Base-by-base conservation (phyloP, 208 protist genomes). In the Phytomonas serpens region DNA sequence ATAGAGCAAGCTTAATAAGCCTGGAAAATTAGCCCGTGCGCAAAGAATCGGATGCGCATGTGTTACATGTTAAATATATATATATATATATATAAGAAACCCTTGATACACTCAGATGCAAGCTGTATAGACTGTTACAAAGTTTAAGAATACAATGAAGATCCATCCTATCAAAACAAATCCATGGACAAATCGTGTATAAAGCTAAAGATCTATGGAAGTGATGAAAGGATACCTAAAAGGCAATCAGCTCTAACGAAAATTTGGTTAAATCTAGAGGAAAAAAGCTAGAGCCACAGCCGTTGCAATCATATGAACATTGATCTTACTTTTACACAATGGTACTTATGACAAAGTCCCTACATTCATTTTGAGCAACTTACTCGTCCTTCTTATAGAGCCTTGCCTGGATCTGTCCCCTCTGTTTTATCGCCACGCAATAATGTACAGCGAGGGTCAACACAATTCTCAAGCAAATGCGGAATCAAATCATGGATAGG, bases 391-490 rank as follows among this genome's bases (percentile, higher is more conserved):
- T 47, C 14, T 47, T 47, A 47, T 47, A 19, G 13, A 10, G 14
- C 2, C 30, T 61, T 68, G 13, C 19, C 10, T 30, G 63, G 9
- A 31, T 31, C 23, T 42, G 23, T 33, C 47, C 10, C 40, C 40
- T 47, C 40, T 11, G 7, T 47, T 47, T 47, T 47, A 3, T 47
- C 4, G 61, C 23, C 2, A 37, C 67, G 65, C 77, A 79, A 9
- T 31, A 88, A 72, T 29, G 83, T 84, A 34, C 83, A 88, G 38
- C 73, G 78, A 13, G 86, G 86, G 38, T 84, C 70, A 11, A 85
- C 73, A 32, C 76, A 82, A 74, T 88, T 76, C 0, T 72, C 82
- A 30, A 84, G 67, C 10, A 93, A 72, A 57, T 91, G 89, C 13
- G 89, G 89, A 2, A 82, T 77, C 19, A 94, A 75, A 14, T 80